These are phyloP conservation scores for Mycogone perniciosa DNA, from an alignment of 2,329 filamentous ascomycete genomes.

Conservation along the genomic window DNA sequence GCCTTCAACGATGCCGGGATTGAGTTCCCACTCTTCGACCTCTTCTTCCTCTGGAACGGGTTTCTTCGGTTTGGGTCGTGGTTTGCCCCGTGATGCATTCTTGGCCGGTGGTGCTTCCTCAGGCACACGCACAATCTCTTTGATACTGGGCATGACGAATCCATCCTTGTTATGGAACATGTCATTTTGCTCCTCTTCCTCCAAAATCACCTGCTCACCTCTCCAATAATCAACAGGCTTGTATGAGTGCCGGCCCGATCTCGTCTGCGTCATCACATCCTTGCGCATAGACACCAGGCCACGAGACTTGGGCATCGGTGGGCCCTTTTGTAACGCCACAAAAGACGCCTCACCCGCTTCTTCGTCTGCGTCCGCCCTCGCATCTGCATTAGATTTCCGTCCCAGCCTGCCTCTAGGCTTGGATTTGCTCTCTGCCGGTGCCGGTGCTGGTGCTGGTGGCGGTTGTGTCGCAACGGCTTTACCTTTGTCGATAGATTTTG, in stretches of 20 bases:
- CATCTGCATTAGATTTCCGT: slow-evolving; percentile 18
- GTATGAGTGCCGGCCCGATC: slow-evolving; percentile 72
- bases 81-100: slow-evolving; percentile 17
- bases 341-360: slow-evolving; percentile 43
- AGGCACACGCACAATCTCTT: slow-evolving; percentile 65
- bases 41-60: slow-evolving; percentile 44
- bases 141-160: slow-evolving; percentile 63
- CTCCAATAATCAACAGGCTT: slow-evolving; percentile 80
- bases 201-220: slow-evolving; percentile 71
- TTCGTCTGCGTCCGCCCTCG: slow-evolving; percentile 24
- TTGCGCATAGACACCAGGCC: slow-evolving; percentile 48
- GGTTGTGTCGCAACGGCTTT: slow-evolving; percentile 2
- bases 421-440: not conserved
- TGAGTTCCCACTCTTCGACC: slow-evolving; percentile 64
- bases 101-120: slow-evolving; percentile 46
- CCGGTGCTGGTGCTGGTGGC: not conserved
- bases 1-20: slow-evolving; percentile 57
- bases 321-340: slow-evolving; percentile 45
- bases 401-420: slow-evolving; percentile 20
- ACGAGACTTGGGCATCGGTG: slow-evolving; percentile 49
- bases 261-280: slow-evolving; percentile 50
- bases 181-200: slow-evolving; percentile 50
- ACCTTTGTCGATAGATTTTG: slow-evolving; percentile 1
- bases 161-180: slow-evolving; percentile 31
- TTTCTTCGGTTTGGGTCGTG: slow-evolving; percentile 26